Base-by-base conservation (phyloP, 179 eudicot genomes). In the Pouteria campechiana region DNA sequence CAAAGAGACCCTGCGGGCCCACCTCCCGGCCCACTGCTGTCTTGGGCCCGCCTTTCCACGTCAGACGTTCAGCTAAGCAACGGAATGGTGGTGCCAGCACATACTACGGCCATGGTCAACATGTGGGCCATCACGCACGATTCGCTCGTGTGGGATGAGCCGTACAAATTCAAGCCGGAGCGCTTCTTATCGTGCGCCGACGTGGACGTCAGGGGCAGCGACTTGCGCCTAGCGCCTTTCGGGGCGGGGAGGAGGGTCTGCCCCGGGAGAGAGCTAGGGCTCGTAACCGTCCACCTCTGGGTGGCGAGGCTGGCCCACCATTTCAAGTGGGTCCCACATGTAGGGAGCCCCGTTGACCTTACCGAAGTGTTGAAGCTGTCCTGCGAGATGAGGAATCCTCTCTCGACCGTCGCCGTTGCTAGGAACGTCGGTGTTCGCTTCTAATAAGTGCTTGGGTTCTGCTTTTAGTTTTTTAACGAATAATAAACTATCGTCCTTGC, bases 81-180 rank as follows among this genome's bases (percentile, higher is more conserved):
- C 38, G 87, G 83, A 25, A 76, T 79, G 89, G 59, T 67, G 0
- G 50, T 79, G 4, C 83, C 83, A 0, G 48, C 50, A 5, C 61
- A 60, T 9, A 79, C 89, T 0, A 73, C 77, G 0, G 69, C 89
- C 8, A 79, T 79, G 89, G 83, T 79, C 6, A 79, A 79, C 68
- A 79, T 79, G 88, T 79, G 88, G 88, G 77, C 83, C 44, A 79
- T 79, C 43, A 66, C 80, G 0, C 80, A 73, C 5, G 80, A 79
- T 63, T 34, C 75, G 2, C 13, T 32, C 0, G 13, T 73, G 6
- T 79, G 89, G 89, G 60, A 43, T 0, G 51, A 67, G 11, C 78
- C 80, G 0, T 3, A 22, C 5, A 21, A 3, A 10, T 79, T 79
- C 61, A 58, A 55, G 18, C 89, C 83, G 0, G 81, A 76, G 27